Evolutionary conservation across 202 grass and related monocot species (phyloP), one percentile per base, ranked within the genome.

Genomic region (Bolboschoenoplectus hybrid): DNA sequence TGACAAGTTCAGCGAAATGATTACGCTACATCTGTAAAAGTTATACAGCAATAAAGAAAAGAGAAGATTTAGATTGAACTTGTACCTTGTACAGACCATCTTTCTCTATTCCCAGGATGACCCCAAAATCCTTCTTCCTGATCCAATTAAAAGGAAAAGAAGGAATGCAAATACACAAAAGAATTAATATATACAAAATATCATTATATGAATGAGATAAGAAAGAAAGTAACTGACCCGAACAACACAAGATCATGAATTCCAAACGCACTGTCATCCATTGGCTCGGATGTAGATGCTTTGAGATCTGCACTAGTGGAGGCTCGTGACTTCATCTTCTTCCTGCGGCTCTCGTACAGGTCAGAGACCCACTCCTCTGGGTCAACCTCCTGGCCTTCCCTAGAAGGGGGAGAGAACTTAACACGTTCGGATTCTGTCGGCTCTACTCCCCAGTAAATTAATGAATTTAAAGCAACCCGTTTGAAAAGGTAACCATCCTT

Each of bases 401-500:
- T 89, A 70, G 87, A 82, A 89, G 57, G 85, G 82, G 89, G 88
- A 65, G 93, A 94, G 90, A 99, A 99, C 83, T 94, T 96, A 41
- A 96, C 79, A 85, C 89, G 86, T 84, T 99, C 97, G 38, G 81
- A 85, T 73, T 94, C 92, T 38, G 93, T 92, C 8, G 97, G 97
- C 69, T 94, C 88, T 84, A 99, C 94, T 20, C 93, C 90, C 88
- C 90, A 94, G 67, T 91, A 99, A 75, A 96, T 94, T 85, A 99
- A 86, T 89, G 97, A 99, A 88, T 87, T 94, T 83, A 92, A 84
- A 14, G 97, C 89, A 61, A 97, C 90, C 69, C 85, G 87, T 87
- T 99, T 99, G 82, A 90, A 99, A 60, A 99, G 67, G 82, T 94
- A 99, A 74, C 97, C 97, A 80, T 99, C 93, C 89, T 97, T 99